These are phyloP conservation scores for Sporothrix variecibatus DNA, from an alignment of 2,329 filamentous ascomycete genomes.

Conservation along the genomic window DNA sequence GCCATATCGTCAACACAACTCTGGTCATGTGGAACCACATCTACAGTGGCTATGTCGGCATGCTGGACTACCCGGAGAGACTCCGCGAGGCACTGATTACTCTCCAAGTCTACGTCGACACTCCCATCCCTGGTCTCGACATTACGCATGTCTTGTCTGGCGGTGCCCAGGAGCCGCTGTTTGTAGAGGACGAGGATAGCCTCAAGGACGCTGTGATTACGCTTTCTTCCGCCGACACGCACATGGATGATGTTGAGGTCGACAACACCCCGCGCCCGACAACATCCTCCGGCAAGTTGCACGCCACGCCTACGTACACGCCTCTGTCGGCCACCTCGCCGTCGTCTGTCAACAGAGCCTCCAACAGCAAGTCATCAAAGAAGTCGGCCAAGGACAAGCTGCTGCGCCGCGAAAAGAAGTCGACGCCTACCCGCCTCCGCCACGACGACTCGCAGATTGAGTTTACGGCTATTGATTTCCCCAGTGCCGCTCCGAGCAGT, in stretches of 20 bases:
- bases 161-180: constrained; percentile 43
- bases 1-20: constrained; percentile 53
- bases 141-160: constrained; percentile 42
- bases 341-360: constrained; percentile 22
- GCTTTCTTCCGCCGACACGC: constrained; percentile 34
- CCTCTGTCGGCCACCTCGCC: constrained; percentile 25
- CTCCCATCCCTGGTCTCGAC: constrained; percentile 49
- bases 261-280: constrained; percentile 33
- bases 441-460: constrained; percentile 83
- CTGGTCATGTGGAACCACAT: constrained; percentile 67
- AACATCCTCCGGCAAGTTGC: constrained; percentile 32
- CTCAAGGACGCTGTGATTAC: constrained; percentile 35
- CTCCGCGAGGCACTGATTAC: constrained; percentile 64
- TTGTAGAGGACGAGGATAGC: constrained; percentile 55
- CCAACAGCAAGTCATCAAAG: background rate
- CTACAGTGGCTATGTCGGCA: constrained; percentile 59
- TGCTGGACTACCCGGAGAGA: constrained; percentile 63
- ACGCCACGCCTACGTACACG: constrained; percentile 3
- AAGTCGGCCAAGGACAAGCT: constrained; percentile 25
- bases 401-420: constrained; percentile 33
- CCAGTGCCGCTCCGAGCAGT: constrained; percentile 42
- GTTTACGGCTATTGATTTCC: constrained; percentile 69
- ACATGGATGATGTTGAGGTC: constrained; percentile 25
- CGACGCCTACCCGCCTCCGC: constrained; percentile 54
- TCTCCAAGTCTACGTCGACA: constrained; percentile 56